Conservation (phyloP, 257 asterid genomes). For the Leptodermis oblonga region DNA sequence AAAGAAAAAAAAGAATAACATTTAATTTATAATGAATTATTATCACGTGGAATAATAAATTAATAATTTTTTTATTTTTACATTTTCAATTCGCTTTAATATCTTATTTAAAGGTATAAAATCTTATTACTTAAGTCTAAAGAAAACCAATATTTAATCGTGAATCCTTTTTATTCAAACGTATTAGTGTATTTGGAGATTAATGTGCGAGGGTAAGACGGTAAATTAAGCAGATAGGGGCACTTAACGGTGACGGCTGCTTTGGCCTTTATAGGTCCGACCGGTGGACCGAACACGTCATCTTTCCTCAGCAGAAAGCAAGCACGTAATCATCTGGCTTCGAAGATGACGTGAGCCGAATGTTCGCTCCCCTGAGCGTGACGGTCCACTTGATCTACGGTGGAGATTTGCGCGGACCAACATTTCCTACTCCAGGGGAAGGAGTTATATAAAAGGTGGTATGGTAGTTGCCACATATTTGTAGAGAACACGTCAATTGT, state of each 20-base stretch:
- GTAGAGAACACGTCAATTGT: background rate
- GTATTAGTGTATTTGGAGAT: too few relatives aligned
- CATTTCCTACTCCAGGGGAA: background rate
- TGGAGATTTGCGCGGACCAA: background rate
- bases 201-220: background rate
- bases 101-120: too few relatives aligned
- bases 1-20: too few relatives aligned
- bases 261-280: background rate
- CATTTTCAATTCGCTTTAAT: too few relatives aligned
- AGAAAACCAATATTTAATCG: too few relatives aligned
- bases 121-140: too few relatives aligned
- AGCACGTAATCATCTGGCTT: background rate
- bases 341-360: background rate
- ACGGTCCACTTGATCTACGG: background rate
- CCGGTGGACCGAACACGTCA: conserved; percentile 9
- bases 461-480: background rate
- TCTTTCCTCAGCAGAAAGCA: background rate
- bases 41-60: too few relatives aligned
- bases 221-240: background rate
- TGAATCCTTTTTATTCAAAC: too few relatives aligned
- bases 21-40: too few relatives aligned
- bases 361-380: background rate
- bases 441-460: background rate
- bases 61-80: too few relatives aligned
- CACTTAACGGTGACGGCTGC: background rate